Base-by-base conservation (phyloP, 2,329 filamentous ascomycete genomes). In the Talaromyces funiculosus region DNA sequence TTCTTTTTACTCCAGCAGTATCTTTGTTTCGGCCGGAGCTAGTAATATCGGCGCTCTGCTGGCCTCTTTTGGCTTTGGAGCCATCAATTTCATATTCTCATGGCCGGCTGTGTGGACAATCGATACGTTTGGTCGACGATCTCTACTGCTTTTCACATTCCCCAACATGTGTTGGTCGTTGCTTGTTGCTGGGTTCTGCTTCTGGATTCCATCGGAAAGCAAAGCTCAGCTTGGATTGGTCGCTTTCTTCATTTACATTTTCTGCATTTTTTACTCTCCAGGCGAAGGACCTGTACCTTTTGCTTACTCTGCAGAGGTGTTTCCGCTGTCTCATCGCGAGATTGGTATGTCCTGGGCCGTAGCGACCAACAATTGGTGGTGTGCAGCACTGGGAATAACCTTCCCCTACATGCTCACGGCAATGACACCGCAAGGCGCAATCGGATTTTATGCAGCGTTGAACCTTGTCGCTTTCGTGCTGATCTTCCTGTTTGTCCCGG, bases 1-100 rank as follows among this genome's bases (percentile, higher is more conserved):
- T 60, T 86, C 88, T 1, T 91, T 91, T 72, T 91, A 92, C 73
- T 88, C 84, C 0, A 86, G 85, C 0, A 87, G 84, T 1, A 73
- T 81, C 56, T 80, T 81, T 57, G 56, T 61, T 5, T 71, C 86
- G 1, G 82, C 86, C 1, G 86, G 86, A 7, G 83, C 85, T 40
- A 73, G 62, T 51, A 73, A 80, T 1, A 82, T 82, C 53, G 75
- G 82, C 35, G 85, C 88, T 4, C 75, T 88, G 14, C 77, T 85
- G 33, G 84, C 83, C 4, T 88, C 86, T 0, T 84, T 84, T 69
- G 86, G 86, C 8, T 88, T 87, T 67, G 86, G 86, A 49, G 70
- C 85, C 18, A 78, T 87, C 63, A 88, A 87, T 73, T 87, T 86
- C 70, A 62, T 87, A 53, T 87, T 86, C 64, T 82, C 84, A 20